Percentiles rank a stretch among this genome's conserved stretches.
Evolutionary conservation across 2,329 filamentous ascomycete species (phyloP).

Genomic region (Aspergillus melleus): DNA sequence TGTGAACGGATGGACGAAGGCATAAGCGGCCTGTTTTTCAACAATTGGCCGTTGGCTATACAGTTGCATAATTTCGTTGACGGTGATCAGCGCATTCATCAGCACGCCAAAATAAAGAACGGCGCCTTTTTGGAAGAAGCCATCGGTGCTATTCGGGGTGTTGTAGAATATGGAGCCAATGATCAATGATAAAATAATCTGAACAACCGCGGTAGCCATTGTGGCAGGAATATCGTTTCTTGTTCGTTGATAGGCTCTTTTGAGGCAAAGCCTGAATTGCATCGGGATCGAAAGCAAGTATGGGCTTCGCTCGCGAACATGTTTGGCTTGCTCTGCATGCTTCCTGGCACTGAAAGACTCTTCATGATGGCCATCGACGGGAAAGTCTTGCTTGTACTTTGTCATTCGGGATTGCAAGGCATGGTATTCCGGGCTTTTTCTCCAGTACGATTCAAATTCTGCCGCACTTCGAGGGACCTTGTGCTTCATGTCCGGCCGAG

Average conservation of each 20-base stretch:
- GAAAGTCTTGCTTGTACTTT: background rate
- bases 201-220: slow-evolving; percentile 61
- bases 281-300: slow-evolving; percentile 74
- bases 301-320: slow-evolving; percentile 64
- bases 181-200: slow-evolving; percentile 71
- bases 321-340: slow-evolving; percentile 32
- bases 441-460: slow-evolving; percentile 62
- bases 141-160: slow-evolving; percentile 59
- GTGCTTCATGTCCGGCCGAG: slow-evolving; percentile 58
- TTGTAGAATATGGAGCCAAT: slow-evolving; percentile 78
- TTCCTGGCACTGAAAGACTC: background rate
- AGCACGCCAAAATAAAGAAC: slow-evolving; percentile 81
- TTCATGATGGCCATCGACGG: background rate
- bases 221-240: slow-evolving; percentile 71
- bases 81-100: slow-evolving; percentile 76
- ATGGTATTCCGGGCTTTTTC: slow-evolving; percentile 49
- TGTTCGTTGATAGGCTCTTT: slow-evolving; percentile 73
- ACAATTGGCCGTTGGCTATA: slow-evolving; percentile 10
- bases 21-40: slow-evolving; percentile 11
- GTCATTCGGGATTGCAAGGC: slow-evolving; percentile 34
- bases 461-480: slow-evolving; percentile 65
- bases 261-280: slow-evolving; percentile 74
- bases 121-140: slow-evolving; percentile 73
- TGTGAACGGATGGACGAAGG: slow-evolving; percentile 11
- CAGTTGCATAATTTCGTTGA: slow-evolving; percentile 55